Evolutionary conservation across 208 protist species (phyloP).

Genomic region (Leishmania tropica): DNA sequence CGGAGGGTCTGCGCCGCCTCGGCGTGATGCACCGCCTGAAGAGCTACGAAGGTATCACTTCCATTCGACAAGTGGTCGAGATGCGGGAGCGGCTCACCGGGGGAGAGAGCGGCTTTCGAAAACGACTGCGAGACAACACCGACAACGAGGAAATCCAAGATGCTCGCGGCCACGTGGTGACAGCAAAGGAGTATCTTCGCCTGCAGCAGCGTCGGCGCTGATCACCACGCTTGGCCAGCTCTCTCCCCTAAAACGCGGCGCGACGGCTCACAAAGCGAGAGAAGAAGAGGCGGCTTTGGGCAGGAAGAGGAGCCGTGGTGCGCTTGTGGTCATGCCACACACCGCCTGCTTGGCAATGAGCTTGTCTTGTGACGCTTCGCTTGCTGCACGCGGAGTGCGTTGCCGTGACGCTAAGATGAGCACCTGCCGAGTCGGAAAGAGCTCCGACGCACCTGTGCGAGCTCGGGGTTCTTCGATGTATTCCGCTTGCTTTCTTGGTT

Average conservation of each 20-base stretch:
- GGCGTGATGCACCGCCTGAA: slow-evolving; percentile 73
- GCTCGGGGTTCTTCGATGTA: neutral
- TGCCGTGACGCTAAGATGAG: neutral
- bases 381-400: neutral
- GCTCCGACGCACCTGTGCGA: neutral
- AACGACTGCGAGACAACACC: slow-evolving; percentile 67
- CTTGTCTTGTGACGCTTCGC: neutral
- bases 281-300: neutral
- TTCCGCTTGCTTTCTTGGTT: no score
- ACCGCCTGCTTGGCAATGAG: neutral
- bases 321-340: neutral
- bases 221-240: neutral
- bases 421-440: neutral
- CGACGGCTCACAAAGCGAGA: neutral
- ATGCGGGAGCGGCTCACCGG: slow-evolving; percentile 63
- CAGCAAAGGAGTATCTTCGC: slow-evolving; percentile 56
- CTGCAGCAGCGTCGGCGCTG: slow-evolving; percentile 41
- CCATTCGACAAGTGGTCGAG: slow-evolving; percentile 75
- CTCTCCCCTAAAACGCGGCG: neutral
- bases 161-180: slow-evolving; percentile 79
- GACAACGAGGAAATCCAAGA: slow-evolving; percentile 89
- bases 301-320: neutral
- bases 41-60: slow-evolving; percentile 77
- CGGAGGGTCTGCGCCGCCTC: slow-evolving; percentile 77
- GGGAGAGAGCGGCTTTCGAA: slow-evolving; percentile 39